A percentile compares a stretch with the other conserved stretches of the same genome.
Conservation (phyloP, 2,329 filamentous ascomycete species). For the Drechslerella coelobrocha region DNA sequence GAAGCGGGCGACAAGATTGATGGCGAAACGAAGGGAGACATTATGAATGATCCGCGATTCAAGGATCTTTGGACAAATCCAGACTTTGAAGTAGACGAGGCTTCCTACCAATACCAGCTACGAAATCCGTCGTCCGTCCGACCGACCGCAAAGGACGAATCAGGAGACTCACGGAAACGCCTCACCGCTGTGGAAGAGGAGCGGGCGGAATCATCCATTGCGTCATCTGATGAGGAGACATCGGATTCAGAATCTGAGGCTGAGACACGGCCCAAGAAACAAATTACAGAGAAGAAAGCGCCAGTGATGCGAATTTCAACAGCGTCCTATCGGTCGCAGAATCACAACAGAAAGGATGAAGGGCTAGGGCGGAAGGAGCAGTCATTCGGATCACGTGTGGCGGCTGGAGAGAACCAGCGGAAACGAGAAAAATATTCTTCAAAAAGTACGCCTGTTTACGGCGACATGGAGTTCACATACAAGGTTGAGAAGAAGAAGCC, state of each 20-base stretch:
- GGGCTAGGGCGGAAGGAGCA: conserved; percentile 58
- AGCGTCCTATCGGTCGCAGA: conserved; percentile 66
- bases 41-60: conserved; percentile 85
- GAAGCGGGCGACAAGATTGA: conserved; percentile 58
- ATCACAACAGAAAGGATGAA: conserved; percentile 56
- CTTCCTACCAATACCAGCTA: conserved; percentile 80
- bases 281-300: conserved; percentile 52
- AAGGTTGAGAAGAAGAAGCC: conserved; percentile 49
- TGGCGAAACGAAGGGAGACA: conserved; percentile 62
- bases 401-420: conserved; percentile 53
- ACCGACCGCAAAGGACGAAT: conserved; percentile 56
- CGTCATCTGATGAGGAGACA: conserved; percentile 55
- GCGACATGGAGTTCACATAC: conserved; percentile 58
- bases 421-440: conserved; percentile 41
- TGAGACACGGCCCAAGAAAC: conserved; percentile 56
- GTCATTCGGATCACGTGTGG: conserved; percentile 62
- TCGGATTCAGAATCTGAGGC: conserved; percentile 54
- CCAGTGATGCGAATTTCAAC: conserved; percentile 72
- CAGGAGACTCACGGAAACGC: conserved; percentile 56
- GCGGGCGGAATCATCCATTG: conserved; percentile 59
- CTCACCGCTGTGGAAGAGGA: conserved; percentile 65
- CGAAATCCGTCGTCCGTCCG: conserved; percentile 81
- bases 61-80: conserved; percentile 87
- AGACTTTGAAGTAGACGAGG: conserved; percentile 91
- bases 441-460: conserved; percentile 57